Percentiles rank a stretch among this genome's conserved stretches.
Conservation (phyloP, 768 basidiomycete genomes). For the Lepiota brunneoincarnata region DNA sequence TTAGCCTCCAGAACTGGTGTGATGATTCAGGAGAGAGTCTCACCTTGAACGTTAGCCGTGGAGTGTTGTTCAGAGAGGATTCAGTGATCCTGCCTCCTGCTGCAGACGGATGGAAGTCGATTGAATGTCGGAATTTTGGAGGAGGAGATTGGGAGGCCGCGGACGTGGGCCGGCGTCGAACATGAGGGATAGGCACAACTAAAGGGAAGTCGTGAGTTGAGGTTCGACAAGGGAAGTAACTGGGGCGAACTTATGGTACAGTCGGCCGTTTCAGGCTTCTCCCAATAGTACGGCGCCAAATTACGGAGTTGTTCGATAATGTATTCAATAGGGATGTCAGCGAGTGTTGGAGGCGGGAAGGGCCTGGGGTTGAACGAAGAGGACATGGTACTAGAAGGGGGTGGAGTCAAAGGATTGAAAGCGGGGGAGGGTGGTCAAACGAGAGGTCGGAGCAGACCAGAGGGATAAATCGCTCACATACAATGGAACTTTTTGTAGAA, state of each 20-base stretch:
- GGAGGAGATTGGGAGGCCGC: slow-evolving; percentile 27
- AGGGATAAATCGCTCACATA: not conserved
- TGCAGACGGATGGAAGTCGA: slow-evolving; percentile 38
- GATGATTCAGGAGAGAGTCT: slow-evolving; percentile 17
- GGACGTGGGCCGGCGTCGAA: slow-evolving; percentile 31
- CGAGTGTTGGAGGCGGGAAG: slow-evolving; percentile 62
- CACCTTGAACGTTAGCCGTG: slow-evolving; percentile 64
- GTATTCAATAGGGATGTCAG: slow-evolving; percentile 68
- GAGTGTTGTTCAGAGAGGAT: slow-evolving; percentile 46
- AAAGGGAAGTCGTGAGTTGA: slow-evolving; percentile 9
- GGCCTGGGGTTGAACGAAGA: slow-evolving; percentile 51
- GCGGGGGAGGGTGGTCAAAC: slow-evolving; percentile 30
- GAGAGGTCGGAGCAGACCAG: slow-evolving; percentile 1
- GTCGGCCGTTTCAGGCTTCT: slow-evolving; percentile 72
- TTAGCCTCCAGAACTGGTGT: not conserved
- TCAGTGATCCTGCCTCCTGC: slow-evolving; percentile 49
- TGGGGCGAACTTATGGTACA: slow-evolving; percentile 65
- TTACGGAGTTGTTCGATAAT: slow-evolving; percentile 67
- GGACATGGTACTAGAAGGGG: slow-evolving; percentile 17
- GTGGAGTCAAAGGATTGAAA: slow-evolving; percentile 18
- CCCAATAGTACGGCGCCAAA: slow-evolving; percentile 70
- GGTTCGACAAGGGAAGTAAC: not conserved
- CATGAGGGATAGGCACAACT: slow-evolving; percentile 54
- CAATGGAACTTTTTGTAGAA: slow-evolving; percentile 13
- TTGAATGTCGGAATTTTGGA: slow-evolving; percentile 20